A percentile compares a stretch with the other conserved stretches of the same genome.
phyloP scores from a whole-genome alignment of 306 rosid genomes.

The Gastrolobium villosum region DNA sequence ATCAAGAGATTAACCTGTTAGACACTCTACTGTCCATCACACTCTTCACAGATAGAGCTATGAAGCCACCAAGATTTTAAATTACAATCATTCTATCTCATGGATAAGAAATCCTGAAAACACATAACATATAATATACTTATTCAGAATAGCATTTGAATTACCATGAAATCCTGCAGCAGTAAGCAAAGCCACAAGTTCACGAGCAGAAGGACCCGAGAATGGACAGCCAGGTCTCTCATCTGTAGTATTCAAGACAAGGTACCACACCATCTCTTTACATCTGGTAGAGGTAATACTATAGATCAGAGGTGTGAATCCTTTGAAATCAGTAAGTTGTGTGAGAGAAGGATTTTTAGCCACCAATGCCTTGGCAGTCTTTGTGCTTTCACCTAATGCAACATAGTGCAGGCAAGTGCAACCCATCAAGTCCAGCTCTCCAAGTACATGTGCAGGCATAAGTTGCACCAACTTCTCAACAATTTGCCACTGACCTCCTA shows the following conservation, averaged over 20 bases:
- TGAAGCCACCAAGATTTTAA: conserved; percentile 1
- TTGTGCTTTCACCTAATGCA: conserved; percentile 55
- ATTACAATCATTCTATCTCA: not conserved
- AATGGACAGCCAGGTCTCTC: conserved; percentile 58
- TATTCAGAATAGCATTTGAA: conserved; percentile 1
- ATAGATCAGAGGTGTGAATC: conserved; percentile 57
- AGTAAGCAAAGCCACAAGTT: conserved; percentile 56
- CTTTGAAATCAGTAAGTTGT: conserved; percentile 45
- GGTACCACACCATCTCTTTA: conserved; percentile 68
- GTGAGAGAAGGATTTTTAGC: conserved; percentile 49
- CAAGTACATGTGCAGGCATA: conserved; percentile 45
- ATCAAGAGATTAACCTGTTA: not conserved
- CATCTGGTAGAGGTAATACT: conserved; percentile 45
- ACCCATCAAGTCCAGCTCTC: conserved; percentile 51
- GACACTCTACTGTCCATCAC: conserved; percentile 2
- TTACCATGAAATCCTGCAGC: conserved; percentile 68
- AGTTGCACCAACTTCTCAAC: conserved; percentile 52
- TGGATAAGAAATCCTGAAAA: not conserved
- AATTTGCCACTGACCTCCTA: conserved; percentile 58
- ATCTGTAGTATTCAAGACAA: conserved; percentile 58
- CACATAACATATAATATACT: not conserved
- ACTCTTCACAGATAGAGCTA: not conserved
- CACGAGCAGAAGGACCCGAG: conserved; percentile 49
- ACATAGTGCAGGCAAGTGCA: conserved; percentile 62
- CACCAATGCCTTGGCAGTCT: conserved; percentile 59